Evolutionary conservation across 805 yeast genomes (phyloP), one percentile per base, ranked within the genome.

Genomic region (Ogataea salicorniae): DNA sequence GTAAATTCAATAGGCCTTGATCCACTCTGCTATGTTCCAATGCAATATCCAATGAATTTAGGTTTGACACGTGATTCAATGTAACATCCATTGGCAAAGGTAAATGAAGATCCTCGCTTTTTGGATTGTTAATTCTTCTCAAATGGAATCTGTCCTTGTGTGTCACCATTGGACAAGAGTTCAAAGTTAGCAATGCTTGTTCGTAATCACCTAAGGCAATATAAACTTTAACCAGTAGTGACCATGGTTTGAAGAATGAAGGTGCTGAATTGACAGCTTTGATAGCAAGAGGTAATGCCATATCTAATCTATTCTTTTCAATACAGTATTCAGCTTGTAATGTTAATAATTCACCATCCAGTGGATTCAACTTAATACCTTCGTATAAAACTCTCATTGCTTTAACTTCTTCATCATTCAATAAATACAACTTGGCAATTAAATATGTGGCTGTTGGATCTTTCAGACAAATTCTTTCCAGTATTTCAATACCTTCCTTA

Each of bases 131-230:
- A 5, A 83, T 74, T 57, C 94, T 71, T 60, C 76, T 79, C 56
- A 84, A 72, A 20, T 74, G 71, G 61, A 72, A 85, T 52, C 77
- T 77, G 56, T 86, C 94, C 59, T 80, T 83, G 58, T 81, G 80
- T 11, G 85, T 78, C 46, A 82, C 82, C 89, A 87, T 84, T 22
- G 95, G 95, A 59, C 91, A 84, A 15, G 92, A 81, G 58, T 87
- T 87, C 54, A 87, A 71, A 1, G 90, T 79, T 47, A 85, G 66
- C 45, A 87, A 70, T 1, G 94, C 87, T 55, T 83, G 77, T 60
- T 85, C 91, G 61, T 80, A 79, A 63, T 84, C 83, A 26, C 80
- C 81, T 44, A 79, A 61, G 40, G 75, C 74, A 37, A 85, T 78
- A 62, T 86, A 85, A 1, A 80, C 76, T 55, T 75, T 74, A 8